A percentile compares a stretch with the other conserved stretches of the same genome.
Evolutionary conservation across 2,329 filamentous ascomycete species (phyloP).

Genomic region (Diaporthe helianthi): DNA sequence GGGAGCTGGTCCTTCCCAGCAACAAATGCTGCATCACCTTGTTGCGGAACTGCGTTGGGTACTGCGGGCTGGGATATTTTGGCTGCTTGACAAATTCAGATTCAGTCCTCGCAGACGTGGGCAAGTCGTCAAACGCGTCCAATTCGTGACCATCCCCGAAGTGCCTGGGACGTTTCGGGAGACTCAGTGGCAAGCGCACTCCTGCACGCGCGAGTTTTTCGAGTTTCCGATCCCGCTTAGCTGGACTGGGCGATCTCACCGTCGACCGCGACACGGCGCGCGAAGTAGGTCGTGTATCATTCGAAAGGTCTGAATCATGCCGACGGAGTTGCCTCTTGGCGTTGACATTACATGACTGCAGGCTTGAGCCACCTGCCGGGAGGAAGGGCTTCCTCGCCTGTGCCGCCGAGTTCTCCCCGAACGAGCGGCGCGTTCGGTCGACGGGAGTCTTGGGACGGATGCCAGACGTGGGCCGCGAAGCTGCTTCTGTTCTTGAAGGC

Average conservation of each 20-base stretch:
- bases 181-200: constrained; percentile 72
- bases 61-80: constrained; percentile 62
- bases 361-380: constrained; percentile 70
- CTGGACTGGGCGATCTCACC: constrained; percentile 67
- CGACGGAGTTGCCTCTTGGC: constrained; percentile 80
- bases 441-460: constrained; percentile 75
- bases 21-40: constrained; percentile 63
- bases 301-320: constrained; percentile 78
- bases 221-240: constrained; percentile 50
- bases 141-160: constrained; percentile 95
- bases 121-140: constrained; percentile 92
- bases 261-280: constrained; percentile 64
- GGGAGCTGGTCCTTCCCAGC: constrained; percentile 60
- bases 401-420: constrained; percentile 58
- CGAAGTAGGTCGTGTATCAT: constrained; percentile 64
- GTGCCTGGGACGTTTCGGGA: constrained; percentile 71
- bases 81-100: constrained; percentile 85
- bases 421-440: constrained; percentile 61
- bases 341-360: constrained; percentile 75
- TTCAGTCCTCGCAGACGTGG: constrained; percentile 83
- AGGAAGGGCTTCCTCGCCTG: constrained; percentile 75
- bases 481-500: constrained; percentile 62
- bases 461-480: constrained; percentile 55
- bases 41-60: constrained; percentile 67
- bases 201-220: constrained; percentile 54